Evolutionary conservation across 495 filamentous ascomycete species (phyloP).

Genomic region (Aspergillus kassunensis): DNA sequence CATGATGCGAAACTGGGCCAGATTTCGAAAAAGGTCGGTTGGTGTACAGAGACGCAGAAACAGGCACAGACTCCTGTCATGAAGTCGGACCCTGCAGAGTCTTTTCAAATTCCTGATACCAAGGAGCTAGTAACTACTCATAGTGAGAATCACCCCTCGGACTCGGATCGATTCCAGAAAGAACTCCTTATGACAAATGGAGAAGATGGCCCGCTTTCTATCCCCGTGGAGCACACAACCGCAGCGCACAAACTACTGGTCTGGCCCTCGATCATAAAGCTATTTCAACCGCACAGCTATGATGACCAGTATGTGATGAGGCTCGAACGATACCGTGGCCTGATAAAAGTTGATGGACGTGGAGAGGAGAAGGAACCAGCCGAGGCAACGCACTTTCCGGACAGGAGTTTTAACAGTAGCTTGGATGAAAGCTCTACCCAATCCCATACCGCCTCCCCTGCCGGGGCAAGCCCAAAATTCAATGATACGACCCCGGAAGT

Average conservation of each 20-base stretch:
- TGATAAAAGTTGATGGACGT: conserved; percentile 71
- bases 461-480: conserved; percentile 14
- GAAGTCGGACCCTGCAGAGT: conserved; percentile 17
- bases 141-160: not conserved
- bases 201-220: conserved; percentile 53
- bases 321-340: conserved; percentile 69
- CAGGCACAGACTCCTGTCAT: conserved; percentile 7
- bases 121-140: conserved; percentile 14
- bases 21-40: not conserved
- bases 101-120: conserved; percentile 5
- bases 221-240: conserved; percentile 76
- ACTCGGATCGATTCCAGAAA: not conserved
- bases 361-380: conserved; percentile 64
- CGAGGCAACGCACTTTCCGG: conserved; percentile 27
- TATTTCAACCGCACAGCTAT: conserved; percentile 47
- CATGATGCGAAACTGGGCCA: conserved; percentile 1
- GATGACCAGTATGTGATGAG: conserved; percentile 66
- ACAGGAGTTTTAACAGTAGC: conserved; percentile 7
- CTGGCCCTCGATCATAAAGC: conserved; percentile 59
- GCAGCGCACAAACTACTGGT: conserved; percentile 73
- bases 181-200: conserved; percentile 15
- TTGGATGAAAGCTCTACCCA: conserved; percentile 29
- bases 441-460: conserved; percentile 22
- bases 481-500: conserved; percentile 9
- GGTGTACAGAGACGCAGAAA: conserved; percentile 9